A percentile compares a stretch with the other conserved stretches of the same genome.
phyloP scores from a whole-genome alignment of 169 alveolate species.

The Plasmodium gallinaceum region DNA sequence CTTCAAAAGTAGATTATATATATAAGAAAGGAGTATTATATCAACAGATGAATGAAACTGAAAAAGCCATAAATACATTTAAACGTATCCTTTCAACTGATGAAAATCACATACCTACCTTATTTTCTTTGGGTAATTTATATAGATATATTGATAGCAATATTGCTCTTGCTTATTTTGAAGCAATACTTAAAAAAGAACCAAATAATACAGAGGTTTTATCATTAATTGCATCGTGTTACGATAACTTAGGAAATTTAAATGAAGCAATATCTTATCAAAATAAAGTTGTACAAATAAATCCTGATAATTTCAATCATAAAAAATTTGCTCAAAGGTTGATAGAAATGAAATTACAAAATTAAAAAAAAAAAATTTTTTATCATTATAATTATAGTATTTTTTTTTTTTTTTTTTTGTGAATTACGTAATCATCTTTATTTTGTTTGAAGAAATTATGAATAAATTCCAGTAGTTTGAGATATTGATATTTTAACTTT shows the following conservation, averaged over 20 bases:
- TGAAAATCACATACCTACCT: conserved; percentile 53
- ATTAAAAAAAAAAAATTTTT: conserved; percentile 22
- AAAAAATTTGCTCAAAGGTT: conserved; percentile 75
- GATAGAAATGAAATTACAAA: conserved; percentile 50
- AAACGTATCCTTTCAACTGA: conserved; percentile 34
- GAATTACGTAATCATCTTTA: too few relatives aligned
- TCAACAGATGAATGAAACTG: conserved; percentile 73
- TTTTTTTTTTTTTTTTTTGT: too few relatives aligned
- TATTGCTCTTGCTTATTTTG: conserved; percentile 68
- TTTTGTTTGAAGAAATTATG: too few relatives aligned
- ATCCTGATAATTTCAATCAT: conserved; percentile 75
- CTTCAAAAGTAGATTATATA: conserved; percentile 67
- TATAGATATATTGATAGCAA: conserved; percentile 67
- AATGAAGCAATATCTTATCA: conserved; percentile 75
- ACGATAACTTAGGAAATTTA: conserved; percentile 51
- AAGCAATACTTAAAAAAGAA: conserved; percentile 70
- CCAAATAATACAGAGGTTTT: conserved; percentile 70
- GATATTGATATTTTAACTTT: too few relatives aligned
- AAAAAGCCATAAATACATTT: conserved; percentile 62
- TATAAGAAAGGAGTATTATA: conserved; percentile 73
- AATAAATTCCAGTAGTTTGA: too few relatives aligned
- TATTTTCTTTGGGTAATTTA: conserved; percentile 68
- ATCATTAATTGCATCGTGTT: conserved; percentile 69
- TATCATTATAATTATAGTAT: too few relatives aligned
- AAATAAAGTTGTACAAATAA: conserved; percentile 68